Conservation (phyloP, 2,329 filamentous ascomycete species). For the Orbilia quercus region DNA sequence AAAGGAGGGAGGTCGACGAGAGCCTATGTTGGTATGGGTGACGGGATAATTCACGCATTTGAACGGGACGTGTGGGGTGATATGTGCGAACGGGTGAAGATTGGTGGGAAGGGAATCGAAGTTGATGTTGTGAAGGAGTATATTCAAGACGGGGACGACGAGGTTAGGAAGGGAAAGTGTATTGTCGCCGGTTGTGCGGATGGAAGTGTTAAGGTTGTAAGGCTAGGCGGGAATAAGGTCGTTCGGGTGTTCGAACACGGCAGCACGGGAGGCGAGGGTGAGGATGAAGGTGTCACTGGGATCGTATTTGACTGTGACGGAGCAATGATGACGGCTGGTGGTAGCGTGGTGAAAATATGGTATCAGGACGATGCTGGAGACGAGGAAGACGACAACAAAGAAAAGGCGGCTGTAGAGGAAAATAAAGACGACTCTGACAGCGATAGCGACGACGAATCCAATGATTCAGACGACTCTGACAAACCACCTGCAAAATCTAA, state of each 20-base stretch:
- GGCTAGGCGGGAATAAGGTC: conserved; percentile 59
- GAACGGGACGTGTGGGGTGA: conserved; percentile 95
- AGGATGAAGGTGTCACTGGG: conserved; percentile 81
- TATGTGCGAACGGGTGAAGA: conserved; percentile 69
- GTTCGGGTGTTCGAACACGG: conserved; percentile 58
- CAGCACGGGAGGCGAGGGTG: conserved; percentile 52
- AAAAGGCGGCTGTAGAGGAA: conserved; percentile 62
- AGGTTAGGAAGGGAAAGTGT: conserved; percentile 53
- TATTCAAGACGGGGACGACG: conserved; percentile 49
- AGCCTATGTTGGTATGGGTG: conserved; percentile 62
- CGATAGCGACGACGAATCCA: conserved; percentile 64
- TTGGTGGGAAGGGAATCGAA: conserved; percentile 57
- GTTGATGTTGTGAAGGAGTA: conserved; percentile 59
- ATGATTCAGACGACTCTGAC: conserved; percentile 66
- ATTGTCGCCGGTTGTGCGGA: conserved; percentile 60
- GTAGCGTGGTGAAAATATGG: conserved; percentile 89
- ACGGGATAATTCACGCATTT: conserved; percentile 88
- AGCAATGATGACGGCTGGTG: conserved; percentile 89
- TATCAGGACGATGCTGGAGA: conserved; percentile 72
- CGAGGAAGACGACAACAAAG: conserved; percentile 62
- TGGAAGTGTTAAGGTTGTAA: conserved; percentile 72
- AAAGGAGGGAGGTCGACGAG: conserved; percentile 76
- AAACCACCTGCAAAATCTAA: conserved; percentile 58
- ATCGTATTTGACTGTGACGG: conserved; percentile 86
- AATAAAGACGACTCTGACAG: conserved; percentile 65